Conservation (phyloP, 225 moss, liverwort and hornwort genomes). For the Pleurozium schreberi region DNA sequence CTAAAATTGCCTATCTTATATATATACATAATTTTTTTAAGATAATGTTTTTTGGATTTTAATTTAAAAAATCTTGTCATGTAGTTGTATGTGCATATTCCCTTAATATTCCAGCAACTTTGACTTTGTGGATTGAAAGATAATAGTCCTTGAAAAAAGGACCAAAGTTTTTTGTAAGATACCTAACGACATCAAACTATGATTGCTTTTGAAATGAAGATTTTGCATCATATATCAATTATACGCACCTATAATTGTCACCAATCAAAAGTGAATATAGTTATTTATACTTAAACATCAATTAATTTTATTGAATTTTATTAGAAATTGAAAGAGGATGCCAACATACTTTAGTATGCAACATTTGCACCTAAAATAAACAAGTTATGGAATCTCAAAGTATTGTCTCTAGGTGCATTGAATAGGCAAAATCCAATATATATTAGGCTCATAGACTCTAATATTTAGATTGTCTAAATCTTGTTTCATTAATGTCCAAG, state of each 20-base stretch:
- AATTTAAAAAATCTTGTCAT: too few species aligned
- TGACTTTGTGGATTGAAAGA: too few species aligned
- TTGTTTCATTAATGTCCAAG: background rate
- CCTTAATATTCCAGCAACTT: too few species aligned
- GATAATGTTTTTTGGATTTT: too few species aligned
- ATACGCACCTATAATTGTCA: background rate
- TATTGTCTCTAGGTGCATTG: accelerated
- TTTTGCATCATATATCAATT: background rate
- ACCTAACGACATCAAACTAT: background rate
- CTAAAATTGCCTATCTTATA: too few species aligned
- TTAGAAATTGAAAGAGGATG: background rate
- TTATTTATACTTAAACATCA: background rate
- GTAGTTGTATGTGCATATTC: too few species aligned
- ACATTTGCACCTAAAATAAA: background rate
- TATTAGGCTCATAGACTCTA: too few species aligned
- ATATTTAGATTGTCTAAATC: background rate
- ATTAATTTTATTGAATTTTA: background rate
- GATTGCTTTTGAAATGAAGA: background rate
- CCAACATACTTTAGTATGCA: background rate
- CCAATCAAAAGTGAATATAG: background rate
- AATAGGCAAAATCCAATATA: background rate
- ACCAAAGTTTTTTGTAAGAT: background rate
- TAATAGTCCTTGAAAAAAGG: too few species aligned
- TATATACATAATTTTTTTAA: too few species aligned
- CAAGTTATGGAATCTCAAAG: background rate